Evolutionary conservation across 2,329 filamentous ascomycete genomes (phyloP), one percentile per base, ranked within the genome.

Genomic region (Ambrosiella beaveri): DNA sequence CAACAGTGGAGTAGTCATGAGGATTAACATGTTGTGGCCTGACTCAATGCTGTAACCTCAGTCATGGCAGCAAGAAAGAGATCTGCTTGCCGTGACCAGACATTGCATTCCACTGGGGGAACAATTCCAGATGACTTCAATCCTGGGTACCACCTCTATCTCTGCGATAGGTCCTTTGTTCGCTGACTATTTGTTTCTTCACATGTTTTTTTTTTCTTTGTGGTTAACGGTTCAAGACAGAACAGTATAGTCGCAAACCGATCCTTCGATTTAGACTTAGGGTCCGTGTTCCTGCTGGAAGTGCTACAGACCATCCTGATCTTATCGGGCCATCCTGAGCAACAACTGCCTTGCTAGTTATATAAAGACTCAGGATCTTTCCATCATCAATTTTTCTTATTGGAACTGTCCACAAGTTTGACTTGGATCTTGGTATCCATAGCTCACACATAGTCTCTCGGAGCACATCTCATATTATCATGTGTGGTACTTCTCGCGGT

Each of bases 401-500:
- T 47, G 15, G 27, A 27, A 27, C 27, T 27, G 8, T 5, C 44
- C 19, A 15, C 11, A 47, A 47, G 8, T 17, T 15, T 15, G n/a
- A 2, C 19, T 47, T 47, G 44, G 44, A 47, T 17, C 3, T 47
- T 5, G 44, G 17, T 13, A 47, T 11, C 27, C 19, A 51, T 27
- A 27, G 12, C 15, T 36, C 8, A 35, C 47, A 9, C 17, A 15
- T 50, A 47, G 44, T 36, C 44, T 37, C 15, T 12, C 27, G 35
- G 9, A 37, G 37, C 45, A 7, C 39, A 40, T 11, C 15, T 38
- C 17, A 19, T 54, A 7, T 19, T 13, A 40, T 49, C 39, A 61
- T 61, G 59, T 61, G 59, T 56, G 56, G 59, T 41, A 56, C 59
- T 56, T 56, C 59, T 49, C 59, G 52, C 27, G 59, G 56, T 41